Evolutionary conservation across 2,329 filamentous ascomycete species (phyloP), one percentile per base, ranked within the genome.

Genomic region (Diplodia scrobiculata): DNA sequence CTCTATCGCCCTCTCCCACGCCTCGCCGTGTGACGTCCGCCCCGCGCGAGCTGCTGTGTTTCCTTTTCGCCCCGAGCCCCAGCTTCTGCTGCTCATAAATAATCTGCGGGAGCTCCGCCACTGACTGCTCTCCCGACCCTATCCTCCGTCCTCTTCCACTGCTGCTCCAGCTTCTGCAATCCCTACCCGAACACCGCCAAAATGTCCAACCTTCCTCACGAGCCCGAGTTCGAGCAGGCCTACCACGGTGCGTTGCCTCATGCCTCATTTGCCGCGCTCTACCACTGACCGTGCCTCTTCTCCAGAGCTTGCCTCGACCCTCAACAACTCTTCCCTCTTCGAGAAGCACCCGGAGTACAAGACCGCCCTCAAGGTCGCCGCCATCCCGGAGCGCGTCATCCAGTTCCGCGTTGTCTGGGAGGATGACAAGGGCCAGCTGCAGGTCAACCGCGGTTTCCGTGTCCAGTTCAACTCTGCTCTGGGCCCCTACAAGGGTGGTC

Each of bases 391-490:
- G 87, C 92, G 95, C 71, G 81, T 97, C 76, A 91, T 98, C 79
- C 93, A 98, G 82, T 99, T 99, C 89, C 90, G 95, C 72, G 92
- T 99, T 67, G 88, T 91, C 77, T 98, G 95, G 95, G 93, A 97
- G 81, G 88, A 97, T 79, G 95, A 98, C 85, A 89, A 91, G 80
- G 90, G 91, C 81, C 77, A 91, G 77, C 84, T 93, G 74, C 91
- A 96, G 82, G 89, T 97, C 82, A 97, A 97, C 88, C 89, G 91
- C 71, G 95, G 92, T 72, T 97, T 90, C 86, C 91, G 95, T 74
- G 94, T 99, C 58, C 95, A 98, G 82, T 98, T 96, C 88, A 99
- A 98, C 88, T 96, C 91, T 55, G 93, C 94, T 53, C 89, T 98
- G 25, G 95, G 95, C 67, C 95, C 95, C 63, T 98, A 97, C 89